Percentiles rank a stretch among this genome's conserved stretches.
Evolutionary conservation across 192 early-diverging fungal species (phyloP).

Genomic region (Mortierella alpina): DNA sequence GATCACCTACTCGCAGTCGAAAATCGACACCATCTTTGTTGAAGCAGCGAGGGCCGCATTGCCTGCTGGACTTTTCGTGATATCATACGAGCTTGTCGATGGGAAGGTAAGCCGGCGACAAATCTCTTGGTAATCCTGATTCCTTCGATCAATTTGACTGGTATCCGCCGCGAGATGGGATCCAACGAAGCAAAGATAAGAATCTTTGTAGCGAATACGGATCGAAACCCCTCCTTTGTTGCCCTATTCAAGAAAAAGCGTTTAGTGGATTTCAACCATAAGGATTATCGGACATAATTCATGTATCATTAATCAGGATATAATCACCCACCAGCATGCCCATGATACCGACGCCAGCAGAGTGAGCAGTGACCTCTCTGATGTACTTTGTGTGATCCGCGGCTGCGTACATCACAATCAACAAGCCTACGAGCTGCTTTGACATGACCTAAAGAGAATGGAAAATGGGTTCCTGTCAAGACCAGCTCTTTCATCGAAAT

Average conservation of each 20-base stretch:
- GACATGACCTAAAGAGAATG: slow-evolving; percentile 59
- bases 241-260: slow-evolving; percentile 64
- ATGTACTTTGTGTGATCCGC: slow-evolving; percentile 62
- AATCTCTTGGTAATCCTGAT: slow-evolving; percentile 91
- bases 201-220: slow-evolving; percentile 79
- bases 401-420: slow-evolving; percentile 85
- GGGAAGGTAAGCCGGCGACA: slow-evolving; percentile 77
- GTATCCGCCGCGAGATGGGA: slow-evolving; percentile 91
- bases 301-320: background rate
- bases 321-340: slow-evolving; percentile 68
- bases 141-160: slow-evolving; percentile 80
- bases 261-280: background rate
- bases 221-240: slow-evolving; percentile 96
- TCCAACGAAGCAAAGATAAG: slow-evolving; percentile 89
- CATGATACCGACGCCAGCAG: slow-evolving; percentile 87
- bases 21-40: slow-evolving; percentile 61
- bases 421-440: slow-evolving; percentile 90
- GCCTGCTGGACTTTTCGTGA: slow-evolving; percentile 39
- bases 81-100: slow-evolving; percentile 28
- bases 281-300: no score
- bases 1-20: slow-evolving; percentile 71
- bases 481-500: background rate
- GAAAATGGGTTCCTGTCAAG: background rate
- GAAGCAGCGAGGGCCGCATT: slow-evolving; percentile 21
- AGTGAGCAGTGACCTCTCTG: slow-evolving; percentile 71